A percentile compares a stretch with the other conserved stretches of the same genome.
Evolutionary conservation across 2,329 filamentous ascomycete species (phyloP).

Genomic region (Trichophaea hybrida): DNA sequence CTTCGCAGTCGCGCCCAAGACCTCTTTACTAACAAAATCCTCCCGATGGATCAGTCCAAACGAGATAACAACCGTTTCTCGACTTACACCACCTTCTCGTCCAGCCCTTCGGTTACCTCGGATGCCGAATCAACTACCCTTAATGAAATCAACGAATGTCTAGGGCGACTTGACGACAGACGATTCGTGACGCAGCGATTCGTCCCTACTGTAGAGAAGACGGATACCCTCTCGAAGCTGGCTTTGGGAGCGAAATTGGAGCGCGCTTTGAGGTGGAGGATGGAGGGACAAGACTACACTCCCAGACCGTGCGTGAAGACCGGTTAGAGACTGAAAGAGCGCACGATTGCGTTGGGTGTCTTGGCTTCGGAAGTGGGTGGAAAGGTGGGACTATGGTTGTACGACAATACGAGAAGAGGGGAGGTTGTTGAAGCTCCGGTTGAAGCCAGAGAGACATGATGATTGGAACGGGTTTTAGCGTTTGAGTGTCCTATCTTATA

Average conservation of each 20-base stretch:
- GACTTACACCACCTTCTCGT: conserved; percentile 17
- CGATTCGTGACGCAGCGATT: conserved; percentile 71
- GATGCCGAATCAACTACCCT: conserved; percentile 31
- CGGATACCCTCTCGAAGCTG: conserved; percentile 67
- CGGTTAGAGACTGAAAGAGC: conserved; percentile 20
- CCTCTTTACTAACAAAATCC: conserved; percentile 5
- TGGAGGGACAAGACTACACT: conserved; percentile 78
- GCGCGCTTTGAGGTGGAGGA: conserved; percentile 68
- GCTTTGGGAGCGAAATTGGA: conserved; percentile 83
- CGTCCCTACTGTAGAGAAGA: conserved; percentile 62
- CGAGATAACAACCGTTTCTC: conserved; percentile 18
- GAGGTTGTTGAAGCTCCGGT: no score
- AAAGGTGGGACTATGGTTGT: no score
- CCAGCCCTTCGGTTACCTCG: conserved; percentile 13
- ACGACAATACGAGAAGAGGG: no score
- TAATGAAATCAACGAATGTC: conserved; percentile 61
- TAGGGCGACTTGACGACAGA: conserved; percentile 82
- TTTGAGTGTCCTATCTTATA: no score
- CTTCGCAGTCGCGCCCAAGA: neutral
- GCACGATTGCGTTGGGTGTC: no score
- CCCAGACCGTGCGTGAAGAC: conserved; percentile 42
- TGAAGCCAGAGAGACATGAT: no score
- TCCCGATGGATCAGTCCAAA: conserved; percentile 8
- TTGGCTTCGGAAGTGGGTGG: no score
- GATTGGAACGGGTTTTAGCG: no score